Evolutionary conservation across 1,139 yeast genomes (phyloP).

Genomic region (Diutina rugosa): DNA sequence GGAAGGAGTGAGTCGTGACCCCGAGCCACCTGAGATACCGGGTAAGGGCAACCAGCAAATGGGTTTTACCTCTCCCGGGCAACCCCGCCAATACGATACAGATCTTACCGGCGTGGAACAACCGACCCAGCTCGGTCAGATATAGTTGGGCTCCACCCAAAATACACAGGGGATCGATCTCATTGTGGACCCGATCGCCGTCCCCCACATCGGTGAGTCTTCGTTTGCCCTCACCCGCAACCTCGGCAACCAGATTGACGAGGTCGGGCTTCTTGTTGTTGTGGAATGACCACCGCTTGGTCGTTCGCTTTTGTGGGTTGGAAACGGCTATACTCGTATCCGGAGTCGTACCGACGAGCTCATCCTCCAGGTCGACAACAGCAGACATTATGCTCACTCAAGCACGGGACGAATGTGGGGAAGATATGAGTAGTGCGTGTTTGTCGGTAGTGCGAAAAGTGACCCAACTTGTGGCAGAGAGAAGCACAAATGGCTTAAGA

Average conservation of each 20-base stretch:
- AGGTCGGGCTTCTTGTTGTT: conserved; percentile 23
- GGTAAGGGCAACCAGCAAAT: conserved; percentile 80
- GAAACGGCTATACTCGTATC: background rate
- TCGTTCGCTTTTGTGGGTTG: conserved; percentile 14
- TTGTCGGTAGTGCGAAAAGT: background rate
- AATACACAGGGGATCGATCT: conserved; percentile 35
- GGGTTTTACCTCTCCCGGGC: conserved; percentile 96
- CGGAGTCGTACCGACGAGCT: background rate
- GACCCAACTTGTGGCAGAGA: background rate
- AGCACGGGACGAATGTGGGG: background rate
- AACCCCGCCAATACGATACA: conserved; percentile 83
- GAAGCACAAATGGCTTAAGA: background rate
- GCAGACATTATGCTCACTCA: background rate
- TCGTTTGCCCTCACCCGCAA: conserved; percentile 11
- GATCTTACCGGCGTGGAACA: conserved; percentile 92
- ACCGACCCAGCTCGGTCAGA: conserved; percentile 77
- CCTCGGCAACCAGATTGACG: conserved; percentile 16
- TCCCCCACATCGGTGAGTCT: conserved; percentile 31
- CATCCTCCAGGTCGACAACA: background rate
- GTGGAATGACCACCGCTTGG: conserved; percentile 34
- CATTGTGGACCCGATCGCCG: conserved; percentile 42
- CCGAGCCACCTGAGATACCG: conserved; percentile 92
- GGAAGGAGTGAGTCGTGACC: conserved; percentile 84
- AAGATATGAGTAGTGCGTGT: background rate
- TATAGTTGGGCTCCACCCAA: conserved; percentile 76